A percentile compares a stretch with the other conserved stretches of the same genome.
Conservation (phyloP, 768 basidiomycete genomes). For the Pleurotus giganteus region DNA sequence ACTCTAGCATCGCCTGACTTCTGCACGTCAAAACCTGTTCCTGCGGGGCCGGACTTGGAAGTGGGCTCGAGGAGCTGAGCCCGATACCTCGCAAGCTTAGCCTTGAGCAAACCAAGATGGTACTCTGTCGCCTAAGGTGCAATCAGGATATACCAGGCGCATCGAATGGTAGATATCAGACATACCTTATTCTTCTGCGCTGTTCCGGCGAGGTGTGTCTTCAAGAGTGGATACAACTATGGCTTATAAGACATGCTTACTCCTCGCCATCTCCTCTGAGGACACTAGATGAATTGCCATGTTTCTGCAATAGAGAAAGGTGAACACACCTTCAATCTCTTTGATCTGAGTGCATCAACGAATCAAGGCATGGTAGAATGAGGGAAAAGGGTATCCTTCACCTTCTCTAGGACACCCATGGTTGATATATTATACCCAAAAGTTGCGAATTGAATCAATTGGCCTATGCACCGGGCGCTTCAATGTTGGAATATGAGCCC, state of each 20-base stretch:
- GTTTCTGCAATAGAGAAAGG: neutral
- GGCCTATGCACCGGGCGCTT: slow-evolving; percentile 2
- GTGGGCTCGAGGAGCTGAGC: slow-evolving; percentile 93
- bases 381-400: slow-evolving; percentile 14
- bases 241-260: slow-evolving; percentile 49
- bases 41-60: slow-evolving; percentile 76
- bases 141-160: slow-evolving; percentile 12
- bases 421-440: slow-evolving; percentile 15
- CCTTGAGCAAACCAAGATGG: slow-evolving; percentile 90
- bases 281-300: neutral
- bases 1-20: slow-evolving; percentile 85
- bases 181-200: slow-evolving; percentile 94
- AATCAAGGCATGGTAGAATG: slow-evolving; percentile 5
- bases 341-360: slow-evolving; percentile 61
- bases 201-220: slow-evolving; percentile 23
- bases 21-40: slow-evolving; percentile 86
- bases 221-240: neutral
- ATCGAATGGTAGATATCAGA: slow-evolving; percentile 1
- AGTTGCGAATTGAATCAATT: neutral
- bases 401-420: slow-evolving; percentile 97
- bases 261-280: slow-evolving; percentile 95
- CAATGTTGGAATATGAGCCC: neutral
- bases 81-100: slow-evolving; percentile 91
- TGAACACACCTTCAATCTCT: slow-evolving; percentile 84
- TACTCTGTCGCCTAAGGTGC: slow-evolving; percentile 89